These are phyloP conservation scores for Rosellinia necatrix DNA, from an alignment of 2,329 filamentous ascomycete species.

Conservation along the genomic window DNA sequence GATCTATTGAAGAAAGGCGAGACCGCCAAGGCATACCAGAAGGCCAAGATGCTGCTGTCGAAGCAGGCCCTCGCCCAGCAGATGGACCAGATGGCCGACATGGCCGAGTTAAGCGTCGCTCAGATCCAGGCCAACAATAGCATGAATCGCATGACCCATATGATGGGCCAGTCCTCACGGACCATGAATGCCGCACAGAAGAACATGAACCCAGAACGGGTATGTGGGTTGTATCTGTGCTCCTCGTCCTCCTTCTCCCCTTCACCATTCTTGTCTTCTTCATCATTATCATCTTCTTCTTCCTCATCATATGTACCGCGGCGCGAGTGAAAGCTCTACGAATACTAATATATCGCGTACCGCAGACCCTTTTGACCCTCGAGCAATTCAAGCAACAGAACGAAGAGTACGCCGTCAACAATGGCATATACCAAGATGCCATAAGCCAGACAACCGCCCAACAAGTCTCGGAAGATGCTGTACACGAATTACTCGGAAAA, in stretches of 20 bases:
- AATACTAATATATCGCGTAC: neutral
- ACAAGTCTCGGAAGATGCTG: conserved; percentile 78
- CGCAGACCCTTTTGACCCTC: conserved; percentile 60
- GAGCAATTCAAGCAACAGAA: conserved; percentile 66
- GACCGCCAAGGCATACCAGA: conserved; percentile 66
- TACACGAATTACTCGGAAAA: conserved; percentile 83
- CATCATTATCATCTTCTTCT: neutral
- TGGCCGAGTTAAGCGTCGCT: conserved; percentile 63
- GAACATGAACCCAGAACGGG: conserved; percentile 63
- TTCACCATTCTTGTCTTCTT: neutral
- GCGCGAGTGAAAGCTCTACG: no score
- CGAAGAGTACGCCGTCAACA: conserved; percentile 67
- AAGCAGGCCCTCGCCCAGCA: conserved; percentile 66
- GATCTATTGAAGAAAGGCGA: conserved; percentile 66
- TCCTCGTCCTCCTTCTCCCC: neutral
- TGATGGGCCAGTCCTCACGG: conserved; percentile 64
- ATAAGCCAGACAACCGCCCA: conserved; percentile 77
- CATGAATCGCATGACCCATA: conserved; percentile 68
- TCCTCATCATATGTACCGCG: neutral
- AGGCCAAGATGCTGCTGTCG: conserved; percentile 65
- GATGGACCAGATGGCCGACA: conserved; percentile 68
- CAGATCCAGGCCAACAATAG: conserved; percentile 69
- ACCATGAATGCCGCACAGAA: conserved; percentile 64
- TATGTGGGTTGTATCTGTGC: conserved; percentile 38
- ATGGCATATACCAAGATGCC: conserved; percentile 83